phyloP scores from a whole-genome alignment of 306 rosid species.

The Medicago truncatula region MtrunA17r5.0-ANR NC_053043.1:47347501-47348000 shows the following conservation, averaged over 20 bases:
- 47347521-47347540: not conserved
- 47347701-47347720: not conserved
- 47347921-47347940: conserved; percentile 1
- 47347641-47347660: not conserved
- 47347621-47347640: not conserved
- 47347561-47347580: not conserved
- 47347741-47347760: conserved; percentile 18
- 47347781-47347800: conserved; percentile 54
- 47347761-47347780: not conserved
- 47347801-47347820: conserved; percentile 74
- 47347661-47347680: not conserved
- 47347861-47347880: not conserved
- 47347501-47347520: not conserved
- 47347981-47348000: not conserved
- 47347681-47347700: not conserved
- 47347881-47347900: not conserved
- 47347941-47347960: not conserved
- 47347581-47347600: not conserved
- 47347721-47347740: not conserved
- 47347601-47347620: not conserved
- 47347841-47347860: conserved; percentile 34
- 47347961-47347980: not conserved
- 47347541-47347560: not conserved
- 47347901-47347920: not conserved
- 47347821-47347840: conserved; percentile 62